Conservation (phyloP, 1,139 yeast species). For the Geotrichum restrictum region DNA sequence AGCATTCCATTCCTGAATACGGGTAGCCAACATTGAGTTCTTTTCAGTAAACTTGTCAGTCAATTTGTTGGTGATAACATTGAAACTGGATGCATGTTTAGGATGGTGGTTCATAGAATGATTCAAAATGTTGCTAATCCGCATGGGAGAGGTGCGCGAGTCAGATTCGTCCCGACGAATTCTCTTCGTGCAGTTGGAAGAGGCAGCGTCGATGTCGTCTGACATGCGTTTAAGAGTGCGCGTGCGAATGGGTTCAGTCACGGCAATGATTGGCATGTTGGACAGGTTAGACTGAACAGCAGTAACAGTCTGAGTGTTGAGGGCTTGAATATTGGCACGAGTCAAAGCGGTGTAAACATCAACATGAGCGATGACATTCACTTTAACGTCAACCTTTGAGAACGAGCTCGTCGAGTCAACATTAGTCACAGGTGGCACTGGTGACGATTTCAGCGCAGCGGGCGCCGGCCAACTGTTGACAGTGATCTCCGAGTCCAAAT, state of each 20-base stretch:
- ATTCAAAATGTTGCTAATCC: slow-evolving; percentile 2
- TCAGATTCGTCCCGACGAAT: not conserved
- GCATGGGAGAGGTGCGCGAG: not conserved
- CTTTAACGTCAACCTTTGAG: no score
- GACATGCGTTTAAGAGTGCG: not conserved
- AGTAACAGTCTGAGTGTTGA: not conserved
- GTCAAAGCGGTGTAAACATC: no score
- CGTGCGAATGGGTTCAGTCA: no score
- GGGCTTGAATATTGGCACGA: not conserved
- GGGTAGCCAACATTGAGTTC: not conserved
- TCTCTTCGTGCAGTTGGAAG: not conserved
- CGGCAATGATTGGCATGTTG: no score
- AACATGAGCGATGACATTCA: no score
- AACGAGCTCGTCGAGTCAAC: slow-evolving; percentile 2
- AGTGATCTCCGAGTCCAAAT: not conserved
- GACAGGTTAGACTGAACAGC: no score
- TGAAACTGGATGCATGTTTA: not conserved
- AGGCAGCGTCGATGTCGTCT: not conserved
- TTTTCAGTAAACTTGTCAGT: no score
- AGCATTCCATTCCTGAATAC: slow-evolving; percentile 7
- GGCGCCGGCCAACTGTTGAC: not conserved
- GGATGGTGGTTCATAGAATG: not conserved
- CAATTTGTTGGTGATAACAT: no score
- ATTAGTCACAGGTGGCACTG: not conserved
- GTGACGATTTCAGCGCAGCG: no score